Conservation (phyloP, 2,329 filamentous ascomycete genomes). For the Ilyonectria robusta region DNA sequence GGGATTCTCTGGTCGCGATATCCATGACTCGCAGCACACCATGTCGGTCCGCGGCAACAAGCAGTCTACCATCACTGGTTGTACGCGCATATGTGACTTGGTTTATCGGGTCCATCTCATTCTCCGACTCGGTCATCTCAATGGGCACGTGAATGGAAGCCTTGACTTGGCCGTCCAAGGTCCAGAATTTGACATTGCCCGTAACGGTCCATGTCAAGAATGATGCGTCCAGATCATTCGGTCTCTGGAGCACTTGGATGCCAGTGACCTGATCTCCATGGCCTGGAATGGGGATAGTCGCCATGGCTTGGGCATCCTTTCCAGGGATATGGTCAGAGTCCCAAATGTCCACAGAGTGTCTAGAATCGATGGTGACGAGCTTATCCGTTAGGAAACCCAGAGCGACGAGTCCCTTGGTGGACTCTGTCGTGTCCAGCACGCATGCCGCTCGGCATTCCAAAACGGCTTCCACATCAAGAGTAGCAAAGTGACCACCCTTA, state of each 20-base stretch:
- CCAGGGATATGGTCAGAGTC: slow-evolving; percentile 61
- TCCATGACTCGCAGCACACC: slow-evolving; percentile 85
- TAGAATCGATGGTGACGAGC: slow-evolving; percentile 82
- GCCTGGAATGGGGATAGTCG: slow-evolving; percentile 72
- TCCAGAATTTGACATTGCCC: slow-evolving; percentile 88
- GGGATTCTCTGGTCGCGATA: slow-evolving; percentile 70
- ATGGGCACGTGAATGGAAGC: slow-evolving; percentile 76
- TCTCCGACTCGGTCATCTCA: slow-evolving; percentile 69
- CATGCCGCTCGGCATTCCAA: slow-evolving; percentile 58
- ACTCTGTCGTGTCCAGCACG: slow-evolving; percentile 56
- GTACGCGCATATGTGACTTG: slow-evolving; percentile 73
- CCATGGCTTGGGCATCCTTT: slow-evolving; percentile 53
- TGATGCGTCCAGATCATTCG: slow-evolving; percentile 74
- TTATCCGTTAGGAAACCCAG: slow-evolving; percentile 78
- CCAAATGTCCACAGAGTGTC: slow-evolving; percentile 81
- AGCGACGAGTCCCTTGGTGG: slow-evolving; percentile 69
- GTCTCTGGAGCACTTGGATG: slow-evolving; percentile 74
- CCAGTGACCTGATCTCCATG: slow-evolving; percentile 79
- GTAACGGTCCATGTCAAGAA: slow-evolving; percentile 93
- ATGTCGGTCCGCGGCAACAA: slow-evolving; percentile 88
- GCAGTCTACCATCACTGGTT: slow-evolving; percentile 72
- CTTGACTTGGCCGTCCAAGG: slow-evolving; percentile 77
- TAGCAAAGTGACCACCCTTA: slow-evolving; percentile 71
- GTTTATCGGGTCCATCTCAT: slow-evolving; percentile 68
- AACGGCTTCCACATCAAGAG: slow-evolving; percentile 66